Evolutionary conservation across 192 early-diverging fungal genomes (phyloP).

Genomic region (Mortierella alpina): DNA sequence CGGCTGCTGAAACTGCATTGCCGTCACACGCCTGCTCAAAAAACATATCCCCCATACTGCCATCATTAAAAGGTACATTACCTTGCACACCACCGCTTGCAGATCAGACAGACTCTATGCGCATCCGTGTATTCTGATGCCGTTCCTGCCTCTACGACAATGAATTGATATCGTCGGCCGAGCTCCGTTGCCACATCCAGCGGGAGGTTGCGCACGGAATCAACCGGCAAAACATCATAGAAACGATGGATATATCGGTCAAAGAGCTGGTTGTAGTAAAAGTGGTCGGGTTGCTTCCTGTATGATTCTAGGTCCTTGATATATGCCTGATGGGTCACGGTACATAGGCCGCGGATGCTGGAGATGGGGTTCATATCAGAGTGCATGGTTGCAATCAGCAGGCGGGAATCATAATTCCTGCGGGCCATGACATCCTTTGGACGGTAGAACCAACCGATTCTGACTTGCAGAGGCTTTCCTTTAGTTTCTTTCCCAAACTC

Average conservation of each 20-base stretch:
- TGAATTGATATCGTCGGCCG: constrained; percentile 78
- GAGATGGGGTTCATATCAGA: constrained; percentile 85
- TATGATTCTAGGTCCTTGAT: constrained; percentile 73
- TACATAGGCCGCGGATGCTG: constrained; percentile 85
- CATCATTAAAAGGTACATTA: constrained; percentile 34
- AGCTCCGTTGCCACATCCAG: constrained; percentile 75
- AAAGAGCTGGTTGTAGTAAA: constrained; percentile 90
- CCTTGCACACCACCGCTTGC: constrained; percentile 78
- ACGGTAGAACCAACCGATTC: constrained; percentile 81
- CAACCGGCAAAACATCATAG: constrained; percentile 88
- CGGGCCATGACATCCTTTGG: constrained; percentile 78
- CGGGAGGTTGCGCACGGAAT: constrained; percentile 84
- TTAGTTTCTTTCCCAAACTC: constrained; percentile 73
- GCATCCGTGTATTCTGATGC: constrained; percentile 78
- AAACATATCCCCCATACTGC: too few species aligned
- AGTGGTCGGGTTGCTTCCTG: constrained; percentile 73
- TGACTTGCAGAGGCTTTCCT: constrained; percentile 63
- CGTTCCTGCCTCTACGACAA: constrained; percentile 88
- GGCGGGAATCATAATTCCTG: constrained; percentile 74
- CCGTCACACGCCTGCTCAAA: too few species aligned
- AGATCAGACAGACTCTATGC: constrained; percentile 75
- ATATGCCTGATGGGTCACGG: constrained; percentile 73
- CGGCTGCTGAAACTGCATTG: too few species aligned
- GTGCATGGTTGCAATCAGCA: constrained; percentile 89
- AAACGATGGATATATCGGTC: constrained; percentile 90